A percentile compares a stretch with the other conserved stretches of the same genome.
Evolutionary conservation across 805 yeast genomes (phyloP).

Genomic region (Nakazawaea molendinolei): DNA sequence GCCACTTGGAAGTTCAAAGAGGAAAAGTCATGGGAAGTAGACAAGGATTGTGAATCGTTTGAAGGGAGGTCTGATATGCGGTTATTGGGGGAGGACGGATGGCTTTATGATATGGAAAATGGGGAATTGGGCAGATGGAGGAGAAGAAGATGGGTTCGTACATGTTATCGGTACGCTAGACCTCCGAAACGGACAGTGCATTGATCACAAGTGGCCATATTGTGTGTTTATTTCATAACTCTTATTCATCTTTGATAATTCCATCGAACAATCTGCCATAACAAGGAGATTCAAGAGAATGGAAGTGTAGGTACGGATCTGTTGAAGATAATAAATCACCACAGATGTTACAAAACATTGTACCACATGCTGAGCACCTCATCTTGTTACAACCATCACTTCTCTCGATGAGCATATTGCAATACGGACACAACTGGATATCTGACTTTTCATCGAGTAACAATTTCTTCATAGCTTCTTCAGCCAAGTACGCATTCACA

Average conservation of each 20-base stretch:
- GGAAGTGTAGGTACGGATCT: conserved; percentile 49
- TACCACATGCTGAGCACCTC: conserved; percentile 44
- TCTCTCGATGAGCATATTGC: conserved; percentile 42
- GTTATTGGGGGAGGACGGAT: conserved; percentile 31
- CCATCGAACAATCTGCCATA: conserved; percentile 50
- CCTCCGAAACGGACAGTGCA: conserved; percentile 23
- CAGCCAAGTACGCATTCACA: conserved; percentile 39
- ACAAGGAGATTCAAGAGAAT: conserved; percentile 34
- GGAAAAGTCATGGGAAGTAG: conserved; percentile 60
- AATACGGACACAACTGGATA: conserved; percentile 45
- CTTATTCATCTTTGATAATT: too few species aligned
- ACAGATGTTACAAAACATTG: conserved; percentile 50
- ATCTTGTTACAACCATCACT: conserved; percentile 62
- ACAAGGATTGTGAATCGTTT: conserved; percentile 45
- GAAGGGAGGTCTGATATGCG: conserved; percentile 32
- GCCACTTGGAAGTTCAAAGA: conserved; percentile 58
- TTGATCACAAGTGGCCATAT: not conserved
- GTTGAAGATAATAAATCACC: conserved; percentile 30
- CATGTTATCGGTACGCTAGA: conserved; percentile 40
- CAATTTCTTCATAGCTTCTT: conserved; percentile 37
- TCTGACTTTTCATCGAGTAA: conserved; percentile 34
- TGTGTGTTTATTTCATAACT: too few species aligned
- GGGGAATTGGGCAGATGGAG: conserved; percentile 30
- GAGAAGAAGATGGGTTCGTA: conserved; percentile 49
- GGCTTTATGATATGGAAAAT: conserved; percentile 41